Percentiles rank a stretch among this genome's conserved stretches.
These are phyloP conservation scores for Magnolia officinalis DNA, from an alignment of 164 flowering plant species.

Conservation along the genomic window DNA sequence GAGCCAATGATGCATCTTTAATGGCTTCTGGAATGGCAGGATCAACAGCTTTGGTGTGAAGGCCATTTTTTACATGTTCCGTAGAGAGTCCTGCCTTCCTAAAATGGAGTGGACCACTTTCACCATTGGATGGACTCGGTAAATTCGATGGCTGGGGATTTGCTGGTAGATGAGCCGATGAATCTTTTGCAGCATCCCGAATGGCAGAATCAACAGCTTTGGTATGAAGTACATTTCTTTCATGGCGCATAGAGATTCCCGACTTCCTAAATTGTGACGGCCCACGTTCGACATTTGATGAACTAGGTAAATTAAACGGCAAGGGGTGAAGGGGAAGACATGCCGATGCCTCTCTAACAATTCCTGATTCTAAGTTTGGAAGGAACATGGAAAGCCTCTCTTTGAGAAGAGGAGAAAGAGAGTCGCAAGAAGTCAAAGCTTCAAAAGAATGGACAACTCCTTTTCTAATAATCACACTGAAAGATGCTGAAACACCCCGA, in stretches of 20 bases:
- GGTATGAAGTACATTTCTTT: constrained; percentile 7
- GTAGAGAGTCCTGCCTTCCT: neutral
- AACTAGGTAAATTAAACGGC: constrained; percentile 14
- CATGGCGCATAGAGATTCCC: neutral
- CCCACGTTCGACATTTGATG: constrained; percentile 5
- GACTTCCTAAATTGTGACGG: constrained; percentile 3
- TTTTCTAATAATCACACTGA: constrained; percentile 45
- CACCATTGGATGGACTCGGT: neutral
- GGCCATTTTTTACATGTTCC: neutral
- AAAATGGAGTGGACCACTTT: neutral
- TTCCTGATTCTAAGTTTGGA: constrained; percentile 16
- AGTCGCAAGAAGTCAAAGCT: constrained; percentile 43
- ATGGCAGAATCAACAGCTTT: neutral
- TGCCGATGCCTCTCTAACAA: constrained; percentile 11
- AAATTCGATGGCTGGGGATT: neutral
- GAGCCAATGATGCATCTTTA: constrained; percentile 8
- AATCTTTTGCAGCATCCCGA: neutral
- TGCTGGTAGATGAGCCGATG: too few relatives aligned
- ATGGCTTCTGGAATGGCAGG: constrained; percentile 2
- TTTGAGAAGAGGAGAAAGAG: constrained; percentile 51
- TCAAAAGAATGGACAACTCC: constrained; percentile 66
- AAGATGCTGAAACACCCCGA: constrained; percentile 61
- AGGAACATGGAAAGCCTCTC: constrained; percentile 35
- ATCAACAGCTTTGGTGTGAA: neutral
- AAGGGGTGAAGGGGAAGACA: constrained; percentile 7